Base-by-base conservation (phyloP, 352 stramenopile species). In the Phytophthora tubulina region DNA sequence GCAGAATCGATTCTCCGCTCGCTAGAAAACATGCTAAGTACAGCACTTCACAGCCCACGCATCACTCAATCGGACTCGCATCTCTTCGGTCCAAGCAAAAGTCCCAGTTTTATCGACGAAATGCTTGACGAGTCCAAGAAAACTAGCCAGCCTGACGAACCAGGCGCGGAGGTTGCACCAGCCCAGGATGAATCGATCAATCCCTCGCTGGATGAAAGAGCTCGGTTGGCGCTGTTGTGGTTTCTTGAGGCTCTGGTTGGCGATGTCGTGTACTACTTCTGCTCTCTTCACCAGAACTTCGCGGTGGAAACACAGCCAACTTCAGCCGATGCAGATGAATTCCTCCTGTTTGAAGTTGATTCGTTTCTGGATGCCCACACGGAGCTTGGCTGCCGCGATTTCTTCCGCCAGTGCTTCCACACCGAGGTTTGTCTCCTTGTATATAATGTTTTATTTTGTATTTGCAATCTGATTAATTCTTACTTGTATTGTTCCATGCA, bases 361-460 rank as follows among this genome's bases (percentile, higher is more conserved):
- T 78, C 80, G 3, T 91, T 89, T 42, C 55, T 92, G 33, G 82
- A 90, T 13, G 80, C 80, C 36, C 80, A 88, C 54, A 88, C 81
- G 6, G 87, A 91, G 54, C 61, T 94, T 8, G 87, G 87, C 9
- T 94, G 87, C 32, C 85, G 87, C 42, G 87, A 94, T 38, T 89
- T 94, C 63, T 94, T 94, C 39, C 85, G 87, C 38, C 87, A 94
- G 32, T 82, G 79, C 33, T 94, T 94, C 48, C 80, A 90, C 49
- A 89, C 87, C 3, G 64, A 92, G 81, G 86, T 94, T 56, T 62
- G 41, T 45, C 39, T 41, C 3, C 39, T 51, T 44, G 21, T 31
- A 32, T 58, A 15, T 58, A 27, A 21, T 21, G 21, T 1, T 21
- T n/a, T n/a, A n/a, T n/a, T n/a, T 21, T 21, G 21, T 21, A 21